phyloP scores from a whole-genome alignment of 768 basidiomycete genomes.

The Trametes cubensis region DNA sequence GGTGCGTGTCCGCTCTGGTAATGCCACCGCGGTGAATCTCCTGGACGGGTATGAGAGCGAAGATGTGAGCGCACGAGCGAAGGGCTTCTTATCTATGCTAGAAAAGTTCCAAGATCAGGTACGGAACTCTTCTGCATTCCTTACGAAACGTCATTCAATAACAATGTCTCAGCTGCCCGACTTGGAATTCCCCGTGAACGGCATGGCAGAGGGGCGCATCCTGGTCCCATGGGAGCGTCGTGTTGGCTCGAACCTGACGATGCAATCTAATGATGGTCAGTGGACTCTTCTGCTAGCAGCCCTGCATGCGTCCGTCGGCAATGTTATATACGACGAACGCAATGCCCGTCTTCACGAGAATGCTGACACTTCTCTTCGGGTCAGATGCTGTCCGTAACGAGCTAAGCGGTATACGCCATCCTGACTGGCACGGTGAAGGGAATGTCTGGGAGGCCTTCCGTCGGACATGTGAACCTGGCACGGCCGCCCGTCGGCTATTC shows the following conservation, averaged over 20 bases:
- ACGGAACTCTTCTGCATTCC: constrained; percentile 19
- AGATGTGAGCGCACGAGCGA: constrained; percentile 77
- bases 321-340: no score
- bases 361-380: background rate
- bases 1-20: constrained; percentile 74
- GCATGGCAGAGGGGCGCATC: constrained; percentile 91
- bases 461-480: constrained; percentile 81
- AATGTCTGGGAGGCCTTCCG: constrained; percentile 94
- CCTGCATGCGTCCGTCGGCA: no score
- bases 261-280: constrained; percentile 21
- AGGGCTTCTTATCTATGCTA: constrained; percentile 77
- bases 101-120: constrained; percentile 68
- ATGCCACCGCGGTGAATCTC: constrained; percentile 59
- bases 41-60: constrained; percentile 58
- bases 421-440: constrained; percentile 86
- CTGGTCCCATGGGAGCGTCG: constrained; percentile 91
- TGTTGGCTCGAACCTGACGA: constrained; percentile 73
- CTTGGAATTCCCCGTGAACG: constrained; percentile 94
- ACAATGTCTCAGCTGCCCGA: constrained; percentile 68
- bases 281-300: background rate
- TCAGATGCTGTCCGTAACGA: constrained; percentile 48
- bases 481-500: constrained; percentile 82
- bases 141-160: constrained; percentile 9
- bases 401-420: constrained; percentile 52
- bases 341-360: background rate